Evolutionary conservation across 345 rosid species (phyloP).

Genomic region (Boechera retrofracta): DNA sequence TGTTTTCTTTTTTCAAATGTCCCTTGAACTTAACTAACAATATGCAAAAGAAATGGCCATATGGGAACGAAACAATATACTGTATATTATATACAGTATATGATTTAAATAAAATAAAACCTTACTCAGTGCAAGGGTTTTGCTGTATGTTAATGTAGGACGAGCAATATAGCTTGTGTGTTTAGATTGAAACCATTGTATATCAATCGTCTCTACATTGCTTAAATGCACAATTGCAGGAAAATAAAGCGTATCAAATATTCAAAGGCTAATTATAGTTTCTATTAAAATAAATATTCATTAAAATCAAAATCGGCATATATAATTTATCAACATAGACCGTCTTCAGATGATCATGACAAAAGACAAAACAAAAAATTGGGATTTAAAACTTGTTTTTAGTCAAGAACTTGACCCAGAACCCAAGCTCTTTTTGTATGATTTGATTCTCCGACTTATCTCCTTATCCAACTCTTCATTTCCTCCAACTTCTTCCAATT

Average conservation of each 20-base stretch:
- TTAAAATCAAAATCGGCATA: conserved; percentile 30
- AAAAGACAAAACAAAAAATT: background rate
- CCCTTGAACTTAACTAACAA: too few species aligned
- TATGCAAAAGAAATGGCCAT: too few species aligned
- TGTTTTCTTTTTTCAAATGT: too few species aligned
- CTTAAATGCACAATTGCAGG: too few species aligned
- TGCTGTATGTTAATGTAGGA: too few species aligned
- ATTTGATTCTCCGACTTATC: conserved; percentile 60
- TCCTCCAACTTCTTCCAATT: conserved; percentile 80
- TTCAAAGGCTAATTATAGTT: background rate
- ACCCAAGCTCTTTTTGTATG: conserved; percentile 42
- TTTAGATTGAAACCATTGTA: too few species aligned
- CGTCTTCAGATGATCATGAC: conserved; percentile 4
- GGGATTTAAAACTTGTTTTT: conserved; percentile 3
- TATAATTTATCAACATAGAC: conserved; percentile 28
- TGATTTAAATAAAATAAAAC: too few species aligned
- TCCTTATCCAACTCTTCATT: conserved; percentile 80
- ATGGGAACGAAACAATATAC: too few species aligned
- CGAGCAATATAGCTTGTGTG: too few species aligned
- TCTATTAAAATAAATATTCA: background rate
- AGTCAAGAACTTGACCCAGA: conserved; percentile 41
- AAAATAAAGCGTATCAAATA: background rate
- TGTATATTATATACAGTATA: too few species aligned
- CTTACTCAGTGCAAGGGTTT: too few species aligned
- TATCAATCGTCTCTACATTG: too few species aligned